These are phyloP conservation scores for Atkinsonella hypoxylon DNA, from an alignment of 2,329 filamentous ascomycete species.

Conservation along the genomic window DNA sequence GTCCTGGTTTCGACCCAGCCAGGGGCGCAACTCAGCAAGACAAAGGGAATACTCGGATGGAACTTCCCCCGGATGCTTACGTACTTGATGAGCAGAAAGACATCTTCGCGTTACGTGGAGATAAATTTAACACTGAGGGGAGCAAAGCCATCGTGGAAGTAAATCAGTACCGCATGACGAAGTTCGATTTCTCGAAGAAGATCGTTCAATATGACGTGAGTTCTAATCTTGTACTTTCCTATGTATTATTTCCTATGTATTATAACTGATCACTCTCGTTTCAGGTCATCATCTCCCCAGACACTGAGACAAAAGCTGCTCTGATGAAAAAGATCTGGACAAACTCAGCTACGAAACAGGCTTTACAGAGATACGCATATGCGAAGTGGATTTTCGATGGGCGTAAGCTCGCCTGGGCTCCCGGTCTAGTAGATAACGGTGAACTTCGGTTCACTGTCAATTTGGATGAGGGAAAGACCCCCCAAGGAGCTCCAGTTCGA, in stretches of 20 bases:
- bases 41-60: constrained; percentile 36
- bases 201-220: constrained; percentile 81
- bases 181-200: constrained; percentile 42
- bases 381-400: constrained; percentile 65
- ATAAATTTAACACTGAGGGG: constrained; percentile 43
- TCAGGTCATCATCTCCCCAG: constrained; percentile 54
- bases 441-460: constrained; percentile 53
- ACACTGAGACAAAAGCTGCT: constrained; percentile 46
- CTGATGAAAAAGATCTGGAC: constrained; percentile 70
- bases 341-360: constrained; percentile 44
- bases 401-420: constrained; percentile 70
- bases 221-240: constrained; percentile 10
- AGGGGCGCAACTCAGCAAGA: constrained; percentile 14
- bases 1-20: constrained; percentile 33
- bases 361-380: constrained; percentile 34
- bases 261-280: background rate
- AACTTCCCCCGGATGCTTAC: constrained; percentile 48
- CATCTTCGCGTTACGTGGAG: constrained; percentile 21
- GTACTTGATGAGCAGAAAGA: constrained; percentile 21
- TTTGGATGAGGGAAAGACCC: constrained; percentile 53
- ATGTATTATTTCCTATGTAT: background rate
- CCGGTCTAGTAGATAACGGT: constrained; percentile 27
- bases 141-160: constrained; percentile 43
- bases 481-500: constrained; percentile 20
- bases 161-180: constrained; percentile 63